Evolutionary conservation across 192 early-diverging fungal genomes (phyloP), one percentile per base, ranked within the genome.

Genomic region (Linnemannia zychae): DNA sequence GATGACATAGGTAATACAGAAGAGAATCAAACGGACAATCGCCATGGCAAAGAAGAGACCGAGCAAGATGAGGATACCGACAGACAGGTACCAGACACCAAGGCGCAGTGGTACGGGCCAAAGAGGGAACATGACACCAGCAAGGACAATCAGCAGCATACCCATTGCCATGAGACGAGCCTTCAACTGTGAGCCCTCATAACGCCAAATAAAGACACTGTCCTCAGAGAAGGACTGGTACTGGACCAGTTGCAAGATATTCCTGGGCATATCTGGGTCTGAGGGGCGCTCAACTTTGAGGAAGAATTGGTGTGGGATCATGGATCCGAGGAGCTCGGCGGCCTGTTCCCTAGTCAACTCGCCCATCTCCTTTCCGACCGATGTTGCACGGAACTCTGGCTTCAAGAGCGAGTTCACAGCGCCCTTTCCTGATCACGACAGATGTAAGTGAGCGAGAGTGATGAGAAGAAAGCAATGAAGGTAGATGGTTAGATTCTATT

Each of bases 91-190:
- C 93, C 97, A 98, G 20, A 97, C 97, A 78, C 95, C 95, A 66
- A 93, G 86, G 36, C 96, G 36, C 24, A 63, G 57, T 4, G 57
- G 28, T 63, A 63, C 57, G 15, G 57, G 57, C 57, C 57, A 63
- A 0, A 99, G 91, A 40, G 97, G 98, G 92, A 99, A 99, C 93
- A 99, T 94, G 74, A 99, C 98, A 73, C 95, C 97, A 1, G 96
- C 95, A 79, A 99, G 91, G 34, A 96, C 94, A 18, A 96, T 88
- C 5, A 90, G 87, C 50, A 99, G 88, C 33, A 99, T 88, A 31
- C 91, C 95, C 40, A 92, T 90, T 9, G 96, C 97, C 65, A 96
- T 93, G 71, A 98, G 88, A 66, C 94, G 93, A 74, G 77, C 48
- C 87, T 91, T 90, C 74, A 94, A 77, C 90, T 95, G 96, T n/a